Conservation (phyloP, 1,284 basidiomycete species). For the Ceratobasidium sp. region DNA sequence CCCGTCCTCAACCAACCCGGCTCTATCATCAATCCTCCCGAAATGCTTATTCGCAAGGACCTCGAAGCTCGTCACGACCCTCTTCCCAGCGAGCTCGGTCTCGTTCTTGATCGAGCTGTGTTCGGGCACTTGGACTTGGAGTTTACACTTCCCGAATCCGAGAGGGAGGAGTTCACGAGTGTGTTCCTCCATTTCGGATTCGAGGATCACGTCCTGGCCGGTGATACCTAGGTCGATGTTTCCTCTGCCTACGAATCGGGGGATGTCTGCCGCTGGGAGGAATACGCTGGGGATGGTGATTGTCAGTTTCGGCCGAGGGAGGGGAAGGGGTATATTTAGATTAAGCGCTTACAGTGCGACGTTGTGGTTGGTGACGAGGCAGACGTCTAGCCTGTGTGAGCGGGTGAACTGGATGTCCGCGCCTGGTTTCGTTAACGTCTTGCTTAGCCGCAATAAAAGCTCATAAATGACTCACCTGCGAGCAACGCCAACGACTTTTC, state of each 20-base stretch:
- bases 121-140: slow-evolving; percentile 97
- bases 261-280: slow-evolving; percentile 97
- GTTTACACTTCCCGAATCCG: slow-evolving; percentile 93
- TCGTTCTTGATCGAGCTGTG: slow-evolving; percentile 76
- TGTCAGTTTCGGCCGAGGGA: no score
- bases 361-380: slow-evolving; percentile 91
- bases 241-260: slow-evolving; percentile 98
- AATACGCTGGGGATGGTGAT: slow-evolving; percentile 80
- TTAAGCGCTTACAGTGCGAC: slow-evolving; percentile 82
- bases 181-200: slow-evolving; percentile 82
- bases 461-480: slow-evolving; percentile 68
- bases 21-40: slow-evolving; percentile 73
- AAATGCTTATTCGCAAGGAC: slow-evolving; percentile 89
- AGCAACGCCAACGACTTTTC: slow-evolving; percentile 93
- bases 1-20: slow-evolving; percentile 64
- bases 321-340: background rate
- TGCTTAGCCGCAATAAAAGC: background rate
- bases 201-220: slow-evolving; percentile 97
- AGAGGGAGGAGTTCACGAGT: slow-evolving; percentile 88
- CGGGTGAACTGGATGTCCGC: slow-evolving; percentile 97
- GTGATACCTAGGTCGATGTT: slow-evolving; percentile 94
- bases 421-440: slow-evolving; percentile 67
- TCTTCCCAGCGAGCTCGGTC: slow-evolving; percentile 89
- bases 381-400: slow-evolving; percentile 91
- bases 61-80: slow-evolving; percentile 96